Evolutionary conservation across 768 basidiomycete species (phyloP).

Genomic region (Mycena albidolilacea): DNA sequence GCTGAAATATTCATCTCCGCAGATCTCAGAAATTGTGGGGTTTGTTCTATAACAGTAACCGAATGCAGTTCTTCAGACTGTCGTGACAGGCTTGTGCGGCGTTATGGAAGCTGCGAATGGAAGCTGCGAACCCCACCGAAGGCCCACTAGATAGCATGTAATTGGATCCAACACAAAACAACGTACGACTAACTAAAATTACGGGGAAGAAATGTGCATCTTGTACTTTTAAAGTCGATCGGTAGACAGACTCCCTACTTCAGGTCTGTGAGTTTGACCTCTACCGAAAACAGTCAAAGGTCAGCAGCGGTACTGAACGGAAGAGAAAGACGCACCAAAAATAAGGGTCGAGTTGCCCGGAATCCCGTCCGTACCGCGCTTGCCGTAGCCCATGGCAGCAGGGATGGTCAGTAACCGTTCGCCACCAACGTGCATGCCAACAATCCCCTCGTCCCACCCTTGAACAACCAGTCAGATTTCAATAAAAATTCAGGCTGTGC

Average conservation of each 20-base stretch:
- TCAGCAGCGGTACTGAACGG: neutral
- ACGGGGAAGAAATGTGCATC: slow-evolving; percentile 27
- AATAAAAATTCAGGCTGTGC: neutral
- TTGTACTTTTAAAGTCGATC: slow-evolving; percentile 37
- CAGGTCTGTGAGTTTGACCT: slow-evolving; percentile 81
- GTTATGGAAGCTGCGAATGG: neutral
- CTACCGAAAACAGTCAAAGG: slow-evolving; percentile 50
- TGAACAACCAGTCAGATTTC: slow-evolving; percentile 19
- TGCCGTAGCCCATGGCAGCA: slow-evolving; percentile 81
- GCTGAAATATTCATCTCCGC: neutral
- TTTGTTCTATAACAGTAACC: neutral
- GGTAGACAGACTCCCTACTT: slow-evolving; percentile 56
- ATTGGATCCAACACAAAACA: slow-evolving; percentile 19
- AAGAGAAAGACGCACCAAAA: slow-evolving; percentile 73
- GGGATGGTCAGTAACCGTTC: slow-evolving; percentile 88
- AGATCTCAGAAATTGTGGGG: neutral
- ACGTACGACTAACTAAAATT: slow-evolving; percentile 37
- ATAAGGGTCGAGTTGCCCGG: slow-evolving; percentile 86
- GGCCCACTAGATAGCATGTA: neutral
- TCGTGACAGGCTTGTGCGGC: neutral
- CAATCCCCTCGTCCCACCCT: slow-evolving; percentile 95
- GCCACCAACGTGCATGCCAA: slow-evolving; percentile 93
- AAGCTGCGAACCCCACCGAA: neutral
- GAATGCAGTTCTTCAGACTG: neutral
- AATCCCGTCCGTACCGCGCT: slow-evolving; percentile 68